Evolutionary conservation across 2,329 filamentous ascomycete species (phyloP).

Genomic region (Amauroascus verrucosus): DNA sequence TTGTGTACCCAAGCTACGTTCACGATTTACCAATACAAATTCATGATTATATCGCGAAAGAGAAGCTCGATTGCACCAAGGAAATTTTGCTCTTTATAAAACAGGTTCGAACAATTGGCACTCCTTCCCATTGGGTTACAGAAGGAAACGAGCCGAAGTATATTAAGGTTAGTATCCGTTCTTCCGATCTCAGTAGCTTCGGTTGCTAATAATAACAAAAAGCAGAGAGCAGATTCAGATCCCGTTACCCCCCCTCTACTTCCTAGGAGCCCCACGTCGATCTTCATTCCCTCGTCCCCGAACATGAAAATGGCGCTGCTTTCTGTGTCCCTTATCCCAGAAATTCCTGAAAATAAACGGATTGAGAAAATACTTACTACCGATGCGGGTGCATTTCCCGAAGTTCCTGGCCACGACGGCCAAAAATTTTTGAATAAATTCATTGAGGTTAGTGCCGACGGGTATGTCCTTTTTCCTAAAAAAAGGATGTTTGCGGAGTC

Average conservation of each 20-base stretch:
- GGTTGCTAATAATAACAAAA: conserved; percentile 20
- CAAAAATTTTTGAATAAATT: not conserved
- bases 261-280: conserved; percentile 33
- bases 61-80: conserved; percentile 23
- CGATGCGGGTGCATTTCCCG: conserved; percentile 7
- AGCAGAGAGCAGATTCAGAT: conserved; percentile 14
- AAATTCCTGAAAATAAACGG: conserved; percentile 24
- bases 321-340: conserved; percentile 23
- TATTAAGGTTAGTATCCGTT: not conserved
- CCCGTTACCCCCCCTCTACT: conserved; percentile 41
- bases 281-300: conserved; percentile 32
- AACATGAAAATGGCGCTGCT: conserved; percentile 29
- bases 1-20: conserved; percentile 34
- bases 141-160: not conserved
- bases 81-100: conserved; percentile 22
- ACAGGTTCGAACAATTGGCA: conserved; percentile 19
- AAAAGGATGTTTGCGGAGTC: conserved; percentile 19
- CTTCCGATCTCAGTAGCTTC: not conserved
- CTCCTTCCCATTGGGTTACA: not conserved
- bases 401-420: not conserved
- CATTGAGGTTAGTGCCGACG: not conserved
- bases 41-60: conserved; percentile 14
- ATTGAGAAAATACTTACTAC: conserved; percentile 28
- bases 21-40: conserved; percentile 22
- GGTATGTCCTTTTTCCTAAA: conserved; percentile 9